These are phyloP conservation scores for Phytophthora cactorum DNA, from an alignment of 352 stramenopile species.

Conservation along the genomic window DNA sequence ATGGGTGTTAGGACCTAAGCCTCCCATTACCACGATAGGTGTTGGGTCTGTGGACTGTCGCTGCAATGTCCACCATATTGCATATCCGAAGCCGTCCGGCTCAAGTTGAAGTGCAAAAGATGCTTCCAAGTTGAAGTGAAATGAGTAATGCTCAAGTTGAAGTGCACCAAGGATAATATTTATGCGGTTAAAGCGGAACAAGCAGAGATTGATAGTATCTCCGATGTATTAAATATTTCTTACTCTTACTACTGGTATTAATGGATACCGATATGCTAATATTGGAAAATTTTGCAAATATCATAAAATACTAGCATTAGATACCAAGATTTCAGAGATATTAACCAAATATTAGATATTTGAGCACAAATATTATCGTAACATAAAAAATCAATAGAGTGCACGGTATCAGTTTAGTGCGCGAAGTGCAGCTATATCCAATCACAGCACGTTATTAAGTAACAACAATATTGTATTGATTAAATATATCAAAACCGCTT, in stretches of 20 bases:
- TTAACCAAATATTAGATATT: too few species aligned
- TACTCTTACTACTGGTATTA: too few species aligned
- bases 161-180: not conserved
- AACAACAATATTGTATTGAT: not conserved
- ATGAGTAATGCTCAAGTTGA: not conserved
- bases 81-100: not conserved
- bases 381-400: not conserved
- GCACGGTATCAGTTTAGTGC: not conserved
- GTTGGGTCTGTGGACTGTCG: not conserved
- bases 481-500: not conserved
- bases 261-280: too few species aligned
- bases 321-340: too few species aligned
- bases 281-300: too few species aligned
- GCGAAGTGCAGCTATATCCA: not conserved
- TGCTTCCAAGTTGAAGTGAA: too few species aligned
- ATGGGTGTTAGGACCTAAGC: not conserved
- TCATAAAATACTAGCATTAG: too few species aligned
- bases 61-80: not conserved
- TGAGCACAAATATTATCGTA: not conserved
- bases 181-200: not conserved
- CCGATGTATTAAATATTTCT: too few species aligned
- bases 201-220: not conserved
- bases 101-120: not conserved
- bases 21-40: not conserved
- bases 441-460: not conserved